Evolutionary conservation across 257 asterid species (phyloP).

Genomic region (Petunia secreta): DNA sequence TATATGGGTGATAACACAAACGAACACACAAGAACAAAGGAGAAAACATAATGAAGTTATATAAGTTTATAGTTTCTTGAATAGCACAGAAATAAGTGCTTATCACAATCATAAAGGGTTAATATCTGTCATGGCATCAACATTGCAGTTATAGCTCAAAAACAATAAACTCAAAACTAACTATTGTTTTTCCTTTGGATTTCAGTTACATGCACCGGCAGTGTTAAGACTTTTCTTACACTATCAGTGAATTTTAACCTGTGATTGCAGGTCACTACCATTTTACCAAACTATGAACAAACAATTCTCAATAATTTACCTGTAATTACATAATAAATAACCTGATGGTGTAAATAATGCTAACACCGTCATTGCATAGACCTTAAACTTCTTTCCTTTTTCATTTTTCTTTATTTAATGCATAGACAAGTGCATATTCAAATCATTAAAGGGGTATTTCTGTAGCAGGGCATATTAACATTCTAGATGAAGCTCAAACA

Average conservation of each 20-base stretch:
- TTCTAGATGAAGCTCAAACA: no score
- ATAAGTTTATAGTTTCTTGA: not conserved
- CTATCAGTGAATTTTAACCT: not conserved
- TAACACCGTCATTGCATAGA: not conserved
- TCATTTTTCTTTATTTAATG: no score
- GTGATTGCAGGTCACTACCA: no score
- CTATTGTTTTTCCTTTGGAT: no score
- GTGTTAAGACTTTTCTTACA: not conserved
- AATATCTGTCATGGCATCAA: not conserved
- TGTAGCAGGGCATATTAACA: no score
- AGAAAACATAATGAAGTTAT: constrained; percentile 7
- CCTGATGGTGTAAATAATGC: not conserved
- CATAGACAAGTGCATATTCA: no score
- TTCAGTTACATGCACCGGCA: no score
- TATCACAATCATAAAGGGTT: not conserved
- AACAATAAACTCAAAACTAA: no score
- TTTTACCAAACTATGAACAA: no score
- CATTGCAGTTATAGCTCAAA: not conserved
- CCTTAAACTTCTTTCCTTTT: not conserved
- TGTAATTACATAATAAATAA: no score
- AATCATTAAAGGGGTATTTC: no score
- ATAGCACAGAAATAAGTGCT: not conserved
- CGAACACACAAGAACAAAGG: constrained; percentile 1
- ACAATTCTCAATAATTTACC: no score
- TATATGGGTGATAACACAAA: constrained; percentile 12